Percentiles rank a stretch among this genome's conserved stretches.
phyloP scores from a whole-genome alignment of 2,329 filamentous ascomycete genomes.

The Stachybotrys elegans region DNA sequence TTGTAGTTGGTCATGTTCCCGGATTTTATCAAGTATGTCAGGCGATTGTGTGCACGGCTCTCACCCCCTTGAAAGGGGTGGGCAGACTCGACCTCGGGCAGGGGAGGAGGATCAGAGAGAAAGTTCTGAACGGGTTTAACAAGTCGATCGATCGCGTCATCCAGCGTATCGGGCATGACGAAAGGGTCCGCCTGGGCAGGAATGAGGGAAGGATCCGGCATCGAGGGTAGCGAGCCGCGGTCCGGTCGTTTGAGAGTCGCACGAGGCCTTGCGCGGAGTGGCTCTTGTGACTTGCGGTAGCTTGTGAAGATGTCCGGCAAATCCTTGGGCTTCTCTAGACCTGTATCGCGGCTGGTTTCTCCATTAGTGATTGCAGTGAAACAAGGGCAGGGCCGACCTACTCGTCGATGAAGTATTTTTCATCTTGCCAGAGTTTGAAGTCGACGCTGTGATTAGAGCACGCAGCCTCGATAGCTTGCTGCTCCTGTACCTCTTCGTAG shows the following conservation, averaged over 20 bases:
- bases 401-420: constrained; percentile 79
- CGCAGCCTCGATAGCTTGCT: constrained; percentile 46
- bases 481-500: constrained; percentile 63
- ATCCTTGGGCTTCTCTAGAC: constrained; percentile 50
- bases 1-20: constrained; percentile 62
- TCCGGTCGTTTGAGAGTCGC: constrained; percentile 47
- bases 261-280: constrained; percentile 61
- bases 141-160: constrained; percentile 49
- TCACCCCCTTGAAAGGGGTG: constrained; percentile 69
- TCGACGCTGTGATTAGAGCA: constrained; percentile 49
- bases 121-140: constrained; percentile 51
- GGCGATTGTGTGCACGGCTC: constrained; percentile 48
- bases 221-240: constrained; percentile 47
- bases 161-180: constrained; percentile 49
- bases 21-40: constrained; percentile 55
- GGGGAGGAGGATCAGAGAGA: constrained; percentile 44
- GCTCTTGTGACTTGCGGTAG: constrained; percentile 69
- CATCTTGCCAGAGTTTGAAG: constrained; percentile 65
- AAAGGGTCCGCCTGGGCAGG: constrained; percentile 60
- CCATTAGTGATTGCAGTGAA: constrained; percentile 5
- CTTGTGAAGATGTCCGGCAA: constrained; percentile 72
- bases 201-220: constrained; percentile 44
- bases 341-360: constrained; percentile 56
- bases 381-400: constrained; percentile 36
- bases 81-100: constrained; percentile 50